Evolutionary conservation across 805 yeast species (phyloP).

Genomic region (Metschnikowia baotianmanensis): DNA sequence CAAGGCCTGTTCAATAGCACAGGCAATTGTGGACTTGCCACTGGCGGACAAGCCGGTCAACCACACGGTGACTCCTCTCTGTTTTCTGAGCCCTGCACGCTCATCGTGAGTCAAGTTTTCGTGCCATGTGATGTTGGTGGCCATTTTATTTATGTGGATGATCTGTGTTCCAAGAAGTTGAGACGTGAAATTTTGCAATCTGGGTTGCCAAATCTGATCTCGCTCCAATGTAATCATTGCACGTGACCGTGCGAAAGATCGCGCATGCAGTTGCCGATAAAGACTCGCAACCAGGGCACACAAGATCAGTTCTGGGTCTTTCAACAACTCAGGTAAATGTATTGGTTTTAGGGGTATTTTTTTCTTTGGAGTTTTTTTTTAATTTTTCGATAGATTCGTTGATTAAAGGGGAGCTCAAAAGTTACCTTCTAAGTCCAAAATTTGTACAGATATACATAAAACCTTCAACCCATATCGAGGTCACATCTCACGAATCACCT

Average conservation of each 20-base stretch:
- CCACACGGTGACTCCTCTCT: slow-evolving; percentile 91
- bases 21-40: slow-evolving; percentile 92
- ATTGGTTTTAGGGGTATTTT: no score
- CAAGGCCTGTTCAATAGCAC: slow-evolving; percentile 84
- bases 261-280: not conserved
- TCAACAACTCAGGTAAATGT: no score
- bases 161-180: not conserved
- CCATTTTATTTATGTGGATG: slow-evolving; percentile 50
- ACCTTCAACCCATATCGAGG: no score
- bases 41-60: slow-evolving; percentile 93
- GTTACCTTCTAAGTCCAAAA: no score
- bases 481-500: no score
- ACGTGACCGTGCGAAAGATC: slow-evolving; percentile 15
- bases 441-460: no score
- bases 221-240: slow-evolving; percentile 17
- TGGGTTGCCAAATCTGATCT: slow-evolving; percentile 4
- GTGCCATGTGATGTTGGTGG: slow-evolving; percentile 97
- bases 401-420: no score
- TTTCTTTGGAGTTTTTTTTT: no score
- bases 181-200: slow-evolving; percentile 1
- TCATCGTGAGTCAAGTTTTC: slow-evolving; percentile 81
- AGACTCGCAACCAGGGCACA: not conserved
- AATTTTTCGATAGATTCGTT: no score
- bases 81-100: slow-evolving; percentile 68
- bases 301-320: no score